Conservation (phyloP, 805 yeast genomes). For the Starmerella bacillaris region DNA sequence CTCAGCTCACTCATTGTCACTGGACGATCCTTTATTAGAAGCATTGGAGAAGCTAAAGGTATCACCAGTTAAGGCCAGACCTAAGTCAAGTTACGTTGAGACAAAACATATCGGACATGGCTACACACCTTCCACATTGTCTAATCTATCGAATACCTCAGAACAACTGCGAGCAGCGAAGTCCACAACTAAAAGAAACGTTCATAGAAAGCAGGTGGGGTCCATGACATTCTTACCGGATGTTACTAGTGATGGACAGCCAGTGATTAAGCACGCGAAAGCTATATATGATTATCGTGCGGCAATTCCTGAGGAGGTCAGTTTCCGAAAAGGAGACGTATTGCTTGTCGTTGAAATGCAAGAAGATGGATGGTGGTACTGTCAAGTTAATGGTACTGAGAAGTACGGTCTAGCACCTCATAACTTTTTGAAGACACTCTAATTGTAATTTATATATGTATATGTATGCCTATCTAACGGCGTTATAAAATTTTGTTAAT, state of each 20-base stretch:
- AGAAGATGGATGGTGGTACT: constrained; percentile 64
- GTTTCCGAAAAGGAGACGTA: constrained; percentile 41
- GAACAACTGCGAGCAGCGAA: too few species aligned
- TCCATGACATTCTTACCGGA: constrained; percentile 26
- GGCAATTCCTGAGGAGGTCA: constrained; percentile 40
- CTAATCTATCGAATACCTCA: not conserved
- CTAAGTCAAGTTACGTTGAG: constrained; percentile 3
- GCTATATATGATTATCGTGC: constrained; percentile 45
- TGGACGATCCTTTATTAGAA: constrained; percentile 31
- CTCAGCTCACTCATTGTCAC: too few species aligned
- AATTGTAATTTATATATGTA: too few species aligned
- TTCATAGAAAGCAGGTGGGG: constrained; percentile 9
- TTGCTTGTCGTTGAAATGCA: constrained; percentile 38
- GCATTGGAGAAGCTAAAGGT: constrained; percentile 31
- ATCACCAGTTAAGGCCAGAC: constrained; percentile 13
- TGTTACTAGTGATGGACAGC: constrained; percentile 35
- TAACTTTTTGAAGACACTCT: constrained; percentile 30
- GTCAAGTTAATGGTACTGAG: constrained; percentile 31
- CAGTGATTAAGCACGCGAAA: constrained; percentile 33
- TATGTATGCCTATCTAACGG: too few species aligned
- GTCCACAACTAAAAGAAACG: constrained; percentile 1
- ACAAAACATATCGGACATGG: not conserved
- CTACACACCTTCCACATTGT: not conserved
- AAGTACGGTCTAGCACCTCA: constrained; percentile 45
- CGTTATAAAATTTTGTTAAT: too few species aligned